A percentile compares a stretch with the other conserved stretches of the same genome.
Evolutionary conservation across 192 early-diverging fungal genomes (phyloP).

Genomic region (Pilaira anomala): DNA sequence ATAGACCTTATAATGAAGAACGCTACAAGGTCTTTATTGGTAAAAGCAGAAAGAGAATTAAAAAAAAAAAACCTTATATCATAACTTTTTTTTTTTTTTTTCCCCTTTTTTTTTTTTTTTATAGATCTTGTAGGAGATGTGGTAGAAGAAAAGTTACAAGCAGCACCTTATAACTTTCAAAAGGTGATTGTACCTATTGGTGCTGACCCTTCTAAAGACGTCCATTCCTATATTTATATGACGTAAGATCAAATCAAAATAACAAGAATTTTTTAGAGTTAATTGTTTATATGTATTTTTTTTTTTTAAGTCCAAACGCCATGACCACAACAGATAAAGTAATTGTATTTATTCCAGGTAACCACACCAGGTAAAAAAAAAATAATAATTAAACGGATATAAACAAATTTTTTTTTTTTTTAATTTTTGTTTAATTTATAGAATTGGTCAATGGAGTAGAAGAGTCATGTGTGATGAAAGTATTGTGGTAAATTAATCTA

Average conservation of each 20-base stretch:
- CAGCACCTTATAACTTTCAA: conserved; percentile 17
- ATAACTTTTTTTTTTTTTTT: neutral
- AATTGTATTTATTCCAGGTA: conserved; percentile 31
- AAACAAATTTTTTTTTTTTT: too few relatives aligned
- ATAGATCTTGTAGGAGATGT: conserved; percentile 29
- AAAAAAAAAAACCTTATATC: neutral
- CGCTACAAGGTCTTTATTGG: conserved; percentile 32
- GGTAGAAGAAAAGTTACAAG: conserved; percentile 22
- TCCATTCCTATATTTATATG: conserved; percentile 29
- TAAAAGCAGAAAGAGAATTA: neutral
- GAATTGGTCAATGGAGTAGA: conserved; percentile 34
- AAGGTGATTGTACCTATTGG: conserved; percentile 18
- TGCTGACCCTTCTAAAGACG: conserved; percentile 14
- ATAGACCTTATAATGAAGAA: conserved; percentile 33
- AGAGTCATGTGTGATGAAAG: conserved; percentile 36
- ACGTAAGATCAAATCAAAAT: conserved; percentile 2
- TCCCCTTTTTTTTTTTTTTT: too few relatives aligned
- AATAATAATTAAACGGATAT: too few relatives aligned
- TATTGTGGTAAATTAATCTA: conserved; percentile 18
- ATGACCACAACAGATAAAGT: conserved; percentile 34
- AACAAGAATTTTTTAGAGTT: neutral
- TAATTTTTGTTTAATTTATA: too few relatives aligned
- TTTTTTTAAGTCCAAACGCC: conserved; percentile 26
- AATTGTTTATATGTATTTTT: neutral
- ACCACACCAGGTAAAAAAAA: conserved; percentile 19